Conservation (phyloP, 257 asterid species). For the Solanum okadae region DNA sequence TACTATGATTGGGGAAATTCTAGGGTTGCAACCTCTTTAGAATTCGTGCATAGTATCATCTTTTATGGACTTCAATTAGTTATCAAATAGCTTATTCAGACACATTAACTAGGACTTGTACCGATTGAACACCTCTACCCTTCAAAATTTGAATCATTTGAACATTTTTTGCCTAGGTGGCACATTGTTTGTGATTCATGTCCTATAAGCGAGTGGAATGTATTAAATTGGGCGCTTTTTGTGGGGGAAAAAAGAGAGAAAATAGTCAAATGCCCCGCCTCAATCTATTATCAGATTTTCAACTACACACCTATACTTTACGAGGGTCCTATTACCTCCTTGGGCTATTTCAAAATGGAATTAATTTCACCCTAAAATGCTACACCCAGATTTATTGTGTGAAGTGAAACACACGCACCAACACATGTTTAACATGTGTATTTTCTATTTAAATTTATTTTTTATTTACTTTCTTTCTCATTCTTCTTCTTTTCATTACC, state of each 20-base stretch:
- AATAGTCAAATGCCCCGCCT: too few relatives aligned
- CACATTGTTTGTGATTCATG: not conserved
- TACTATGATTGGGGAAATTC: too few relatives aligned
- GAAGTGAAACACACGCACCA: not conserved
- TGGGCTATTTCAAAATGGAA: not conserved
- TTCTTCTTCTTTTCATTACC: not conserved
- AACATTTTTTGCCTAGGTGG: not conserved
- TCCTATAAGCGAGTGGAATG: not conserved
- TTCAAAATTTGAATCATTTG: not conserved
- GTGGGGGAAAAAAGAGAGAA: not conserved
- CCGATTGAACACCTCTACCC: not conserved
- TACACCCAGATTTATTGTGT: not conserved
- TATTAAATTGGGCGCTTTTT: not conserved
- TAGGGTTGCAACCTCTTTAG: not conserved
- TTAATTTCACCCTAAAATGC: not conserved
- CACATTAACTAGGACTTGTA: not conserved
- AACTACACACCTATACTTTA: too few relatives aligned
- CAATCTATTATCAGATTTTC: too few relatives aligned
- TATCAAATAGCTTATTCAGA: too few relatives aligned
- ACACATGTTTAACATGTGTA: not conserved
- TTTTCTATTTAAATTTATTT: too few relatives aligned
- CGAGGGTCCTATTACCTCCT: not conserved
- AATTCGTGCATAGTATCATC: not conserved
- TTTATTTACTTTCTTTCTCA: not conserved
- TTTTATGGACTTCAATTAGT: too few relatives aligned